phyloP scores from a whole-genome alignment of 129 eudicot genomes.

The Tagetes patula region DNA sequence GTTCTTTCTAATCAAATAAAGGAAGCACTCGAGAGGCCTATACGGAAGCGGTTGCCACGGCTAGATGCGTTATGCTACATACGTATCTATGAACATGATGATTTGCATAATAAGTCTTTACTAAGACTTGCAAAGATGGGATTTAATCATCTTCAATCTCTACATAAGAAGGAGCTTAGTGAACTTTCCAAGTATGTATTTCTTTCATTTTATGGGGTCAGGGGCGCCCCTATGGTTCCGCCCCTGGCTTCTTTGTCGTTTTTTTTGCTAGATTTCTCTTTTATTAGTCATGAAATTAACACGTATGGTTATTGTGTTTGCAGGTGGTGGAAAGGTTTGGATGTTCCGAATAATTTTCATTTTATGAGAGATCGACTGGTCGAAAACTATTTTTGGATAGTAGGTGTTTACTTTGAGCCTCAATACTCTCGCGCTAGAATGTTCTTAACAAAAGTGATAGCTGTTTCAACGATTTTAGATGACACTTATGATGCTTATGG shows the following conservation, averaged over 20 bases:
- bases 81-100: not conserved
- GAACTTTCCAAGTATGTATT: not conserved
- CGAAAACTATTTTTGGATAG: not conserved
- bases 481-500: slow-evolving; percentile 7
- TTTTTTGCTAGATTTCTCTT: not conserved
- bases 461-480: not conserved
- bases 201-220: not conserved
- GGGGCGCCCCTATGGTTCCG: too few relatives aligned
- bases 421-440: not conserved
- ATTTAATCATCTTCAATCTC: not conserved
- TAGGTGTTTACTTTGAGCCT: slow-evolving; percentile 3
- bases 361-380: not conserved
- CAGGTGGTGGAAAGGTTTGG: slow-evolving; percentile 7
- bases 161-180: slow-evolving; percentile 4
- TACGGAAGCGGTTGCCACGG: not conserved
- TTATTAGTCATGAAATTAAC: not conserved
- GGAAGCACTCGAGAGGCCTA: not conserved
- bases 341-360: not conserved
- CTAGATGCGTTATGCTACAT: not conserved
- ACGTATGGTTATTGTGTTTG: not conserved
- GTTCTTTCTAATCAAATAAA: not conserved
- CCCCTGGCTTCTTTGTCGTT: too few relatives aligned
- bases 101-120: not conserved
- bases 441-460: not conserved
- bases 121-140: not conserved